Conservation (phyloP, 2,329 filamentous ascomycete genomes). For the Aspergillus texensis region DNA sequence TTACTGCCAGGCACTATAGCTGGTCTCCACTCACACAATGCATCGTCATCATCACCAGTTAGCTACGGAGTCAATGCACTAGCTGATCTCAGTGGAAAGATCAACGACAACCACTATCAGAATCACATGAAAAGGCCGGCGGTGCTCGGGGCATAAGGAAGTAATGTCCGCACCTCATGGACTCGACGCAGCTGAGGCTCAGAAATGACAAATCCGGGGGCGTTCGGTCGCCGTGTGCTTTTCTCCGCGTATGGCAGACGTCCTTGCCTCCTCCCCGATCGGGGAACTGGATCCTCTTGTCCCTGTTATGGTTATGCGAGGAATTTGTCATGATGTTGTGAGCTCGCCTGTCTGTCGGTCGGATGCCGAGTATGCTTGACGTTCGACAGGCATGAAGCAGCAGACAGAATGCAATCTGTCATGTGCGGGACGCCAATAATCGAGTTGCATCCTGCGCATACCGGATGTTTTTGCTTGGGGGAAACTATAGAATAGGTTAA, state of each 20-base stretch:
- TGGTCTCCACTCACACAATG: neutral
- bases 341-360: neutral
- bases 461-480: neutral
- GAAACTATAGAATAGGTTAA: neutral
- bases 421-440: neutral
- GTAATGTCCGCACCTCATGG: neutral
- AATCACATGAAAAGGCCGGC: neutral
- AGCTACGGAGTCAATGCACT: neutral
- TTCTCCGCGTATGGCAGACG: neutral
- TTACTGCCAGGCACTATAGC: neutral
- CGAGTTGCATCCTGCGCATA: neutral
- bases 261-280: neutral
- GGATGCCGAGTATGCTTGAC: neutral
- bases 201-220: neutral
- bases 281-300: neutral
- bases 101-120: neutral
- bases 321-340: neutral
- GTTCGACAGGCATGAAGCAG: neutral
- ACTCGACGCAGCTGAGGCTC: constrained; percentile 1
- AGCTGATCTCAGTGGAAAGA: neutral
- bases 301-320: neutral
- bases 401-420: neutral
- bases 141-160: neutral
- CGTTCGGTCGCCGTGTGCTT: neutral
- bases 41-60: neutral